A percentile compares a stretch with the other conserved stretches of the same genome.
phyloP scores from a whole-genome alignment of 768 basidiomycete species.

The Clitopilus passeckerianus region DNA sequence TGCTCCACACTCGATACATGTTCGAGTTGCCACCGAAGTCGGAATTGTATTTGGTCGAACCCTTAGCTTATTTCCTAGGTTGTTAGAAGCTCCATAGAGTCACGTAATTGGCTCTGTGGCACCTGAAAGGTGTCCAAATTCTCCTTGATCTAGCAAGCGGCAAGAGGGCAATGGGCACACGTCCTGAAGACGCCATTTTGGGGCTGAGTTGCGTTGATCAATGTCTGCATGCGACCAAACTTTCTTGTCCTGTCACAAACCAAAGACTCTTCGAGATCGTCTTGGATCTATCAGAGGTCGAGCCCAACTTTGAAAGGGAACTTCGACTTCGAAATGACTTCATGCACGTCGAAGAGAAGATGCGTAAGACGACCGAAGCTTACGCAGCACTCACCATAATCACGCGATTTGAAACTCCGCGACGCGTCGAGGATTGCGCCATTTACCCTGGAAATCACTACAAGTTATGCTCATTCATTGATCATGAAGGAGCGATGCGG shows the following conservation, averaged over 20 bases:
- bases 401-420: not conserved
- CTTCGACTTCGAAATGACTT: not conserved
- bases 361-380: not conserved
- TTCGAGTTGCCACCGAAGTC: too few species aligned
- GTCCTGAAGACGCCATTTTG: not conserved
- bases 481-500: not conserved
- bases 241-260: too few species aligned
- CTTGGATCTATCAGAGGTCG: too few species aligned
- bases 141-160: not conserved
- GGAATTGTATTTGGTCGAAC: too few species aligned
- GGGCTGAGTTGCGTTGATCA: not conserved
- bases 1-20: too few species aligned
- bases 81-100: not conserved
- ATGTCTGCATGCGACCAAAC: not conserved
- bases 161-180: not conserved
- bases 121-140: not conserved
- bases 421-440: not conserved
- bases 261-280: too few species aligned
- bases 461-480: not conserved
- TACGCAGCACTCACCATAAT: not conserved
- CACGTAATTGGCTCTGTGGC: not conserved
- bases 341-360: not conserved
- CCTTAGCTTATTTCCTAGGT: not conserved
- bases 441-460: not conserved
- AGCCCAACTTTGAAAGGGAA: too few species aligned